Evolutionary conservation across 345 rosid genomes (phyloP).

Genomic region (Erucastrum elatum): DNA sequence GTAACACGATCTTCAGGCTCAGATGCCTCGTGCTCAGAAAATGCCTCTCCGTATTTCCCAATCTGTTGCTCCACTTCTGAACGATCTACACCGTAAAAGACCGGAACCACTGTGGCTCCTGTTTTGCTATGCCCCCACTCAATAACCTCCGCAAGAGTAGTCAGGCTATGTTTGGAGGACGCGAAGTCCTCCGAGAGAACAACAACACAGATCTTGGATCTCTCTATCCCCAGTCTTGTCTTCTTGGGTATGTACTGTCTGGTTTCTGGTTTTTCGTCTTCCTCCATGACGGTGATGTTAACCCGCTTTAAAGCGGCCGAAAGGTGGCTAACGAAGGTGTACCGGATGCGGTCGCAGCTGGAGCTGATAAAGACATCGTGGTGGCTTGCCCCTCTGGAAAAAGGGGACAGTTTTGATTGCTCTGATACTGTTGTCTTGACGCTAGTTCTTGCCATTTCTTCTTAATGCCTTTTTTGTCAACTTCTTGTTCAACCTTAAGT

Average conservation of each 20-base stretch:
- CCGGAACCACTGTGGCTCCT: not conserved
- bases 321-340: slow-evolving; percentile 23
- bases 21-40: not conserved
- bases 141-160: slow-evolving; percentile 14
- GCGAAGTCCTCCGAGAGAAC: slow-evolving; percentile 11
- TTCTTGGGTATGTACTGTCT: slow-evolving; percentile 1
- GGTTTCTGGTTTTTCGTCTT: slow-evolving; percentile 19
- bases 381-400: not conserved
- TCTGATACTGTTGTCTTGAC: not conserved
- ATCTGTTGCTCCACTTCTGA: not conserved
- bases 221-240: not conserved
- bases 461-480: not conserved
- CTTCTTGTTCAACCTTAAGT: not conserved
- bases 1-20: slow-evolving; percentile 1
- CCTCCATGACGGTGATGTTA: not conserved
- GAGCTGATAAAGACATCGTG: slow-evolving; percentile 14
- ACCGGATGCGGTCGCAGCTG: slow-evolving; percentile 7
- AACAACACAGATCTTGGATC: slow-evolving; percentile 21
- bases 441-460: not conserved
- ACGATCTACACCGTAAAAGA: slow-evolving; percentile 12
- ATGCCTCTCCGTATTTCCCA: slow-evolving; percentile 4
- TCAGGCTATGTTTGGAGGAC: not conserved
- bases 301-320: slow-evolving; percentile 16
- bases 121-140: not conserved
- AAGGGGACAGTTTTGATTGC: slow-evolving; percentile 5